These are phyloP conservation scores for Anacardium occidentale DNA, from an alignment of 345 rosid species.

Conservation along the genomic window DNA sequence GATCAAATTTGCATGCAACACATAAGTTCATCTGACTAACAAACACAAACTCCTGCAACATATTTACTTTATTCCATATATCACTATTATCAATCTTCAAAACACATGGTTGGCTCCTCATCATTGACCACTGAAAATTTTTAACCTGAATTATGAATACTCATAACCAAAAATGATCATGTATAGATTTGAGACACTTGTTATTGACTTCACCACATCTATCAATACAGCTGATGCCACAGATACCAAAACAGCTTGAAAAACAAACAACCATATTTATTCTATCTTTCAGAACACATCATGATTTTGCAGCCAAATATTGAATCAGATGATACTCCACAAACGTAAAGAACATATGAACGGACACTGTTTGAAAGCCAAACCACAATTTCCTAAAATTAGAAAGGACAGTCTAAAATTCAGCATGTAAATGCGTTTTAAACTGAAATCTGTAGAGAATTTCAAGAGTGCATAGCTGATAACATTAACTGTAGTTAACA, in stretches of 20 bases:
- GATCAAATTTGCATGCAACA: too few species aligned
- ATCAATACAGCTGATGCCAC: background rate
- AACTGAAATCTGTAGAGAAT: background rate
- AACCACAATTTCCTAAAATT: too few species aligned
- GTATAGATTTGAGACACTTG: background rate
- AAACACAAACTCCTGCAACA: too few species aligned
- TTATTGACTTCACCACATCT: background rate
- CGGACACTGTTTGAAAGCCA: background rate
- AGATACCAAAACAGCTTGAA: background rate
- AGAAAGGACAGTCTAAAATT: background rate
- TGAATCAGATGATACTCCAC: background rate
- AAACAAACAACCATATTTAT: background rate
- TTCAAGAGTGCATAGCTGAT: background rate
- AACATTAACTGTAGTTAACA: background rate
- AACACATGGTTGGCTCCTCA: too few species aligned
- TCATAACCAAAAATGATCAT: background rate
- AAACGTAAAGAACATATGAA: background rate
- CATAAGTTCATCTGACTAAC: too few species aligned
- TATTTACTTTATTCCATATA: too few species aligned
- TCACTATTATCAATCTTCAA: too few species aligned
- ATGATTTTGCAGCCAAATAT: background rate
- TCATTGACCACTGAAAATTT: background rate
- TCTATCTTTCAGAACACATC: background rate
- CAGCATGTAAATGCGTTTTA: background rate
- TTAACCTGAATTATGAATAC: background rate